Evolutionary conservation across 2,329 filamentous ascomycete genomes (phyloP).

Genomic region (Arachnomyces sp.): DNA sequence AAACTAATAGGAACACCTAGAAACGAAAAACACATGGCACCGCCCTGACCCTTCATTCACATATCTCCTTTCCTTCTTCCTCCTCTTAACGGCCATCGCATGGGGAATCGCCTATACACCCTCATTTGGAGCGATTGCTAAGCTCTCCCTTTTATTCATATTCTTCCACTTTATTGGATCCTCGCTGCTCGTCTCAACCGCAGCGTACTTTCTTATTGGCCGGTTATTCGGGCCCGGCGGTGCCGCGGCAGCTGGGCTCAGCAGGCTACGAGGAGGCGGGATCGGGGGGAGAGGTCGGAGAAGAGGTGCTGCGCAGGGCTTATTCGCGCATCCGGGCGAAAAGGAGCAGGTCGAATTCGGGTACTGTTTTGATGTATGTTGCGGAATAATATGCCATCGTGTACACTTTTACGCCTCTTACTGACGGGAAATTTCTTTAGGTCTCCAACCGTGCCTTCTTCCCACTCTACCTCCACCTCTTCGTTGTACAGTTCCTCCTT

Average conservation of each 20-base stretch:
- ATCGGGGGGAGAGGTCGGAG: conserved; percentile 37
- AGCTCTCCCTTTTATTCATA: conserved; percentile 42
- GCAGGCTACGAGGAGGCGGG: conserved; percentile 32
- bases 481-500: conserved; percentile 58
- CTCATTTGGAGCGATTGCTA: conserved; percentile 38
- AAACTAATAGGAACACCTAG: conserved; percentile 25
- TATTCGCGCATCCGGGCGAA: conserved; percentile 49
- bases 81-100: conserved; percentile 46
- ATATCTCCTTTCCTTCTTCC: conserved; percentile 60
- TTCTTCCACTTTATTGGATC: conserved; percentile 51
- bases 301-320: conserved; percentile 42
- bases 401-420: neutral
- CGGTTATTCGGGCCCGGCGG: conserved; percentile 51
- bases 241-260: conserved; percentile 31
- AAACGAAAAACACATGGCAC: conserved; percentile 64
- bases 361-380: conserved; percentile 58
- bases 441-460: conserved; percentile 60
- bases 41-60: conserved; percentile 62
- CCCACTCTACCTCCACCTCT: conserved; percentile 58
- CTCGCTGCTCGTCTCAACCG: conserved; percentile 51
- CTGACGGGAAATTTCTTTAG: conserved; percentile 20
- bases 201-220: conserved; percentile 58
- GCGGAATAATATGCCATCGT: neutral
- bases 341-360: conserved; percentile 59
- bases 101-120: conserved; percentile 52